These are phyloP conservation scores for Neurospora sp. DNA, from an alignment of 495 filamentous ascomycete species.

Conservation along the genomic window DNA sequence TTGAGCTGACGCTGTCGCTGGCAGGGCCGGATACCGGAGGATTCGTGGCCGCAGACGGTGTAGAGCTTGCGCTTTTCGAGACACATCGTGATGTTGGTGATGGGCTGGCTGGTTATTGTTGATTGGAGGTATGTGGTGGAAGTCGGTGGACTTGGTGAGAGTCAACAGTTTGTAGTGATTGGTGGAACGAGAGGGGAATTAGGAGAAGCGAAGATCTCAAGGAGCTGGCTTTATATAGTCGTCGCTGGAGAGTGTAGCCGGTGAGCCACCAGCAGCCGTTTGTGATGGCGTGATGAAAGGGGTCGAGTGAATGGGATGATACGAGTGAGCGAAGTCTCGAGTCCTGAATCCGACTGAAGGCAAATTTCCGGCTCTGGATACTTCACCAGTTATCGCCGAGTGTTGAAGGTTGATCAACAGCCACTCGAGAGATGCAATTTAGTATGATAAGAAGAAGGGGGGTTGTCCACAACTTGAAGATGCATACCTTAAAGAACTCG, in stretches of 20 bases:
- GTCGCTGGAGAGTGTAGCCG: accelerated
- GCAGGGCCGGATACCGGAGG: not conserved
- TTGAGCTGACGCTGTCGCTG: not conserved
- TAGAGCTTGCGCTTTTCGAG: not conserved
- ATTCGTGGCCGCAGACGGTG: not conserved
- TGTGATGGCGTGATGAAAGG: not conserved
- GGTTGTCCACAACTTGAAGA: too few relatives aligned
- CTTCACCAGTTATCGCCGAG: not conserved
- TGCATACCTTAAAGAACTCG: too few relatives aligned
- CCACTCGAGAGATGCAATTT: not conserved
- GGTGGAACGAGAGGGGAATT: not conserved
- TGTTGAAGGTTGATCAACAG: not conserved
- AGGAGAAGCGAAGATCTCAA: accelerated
- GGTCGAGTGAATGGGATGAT: not conserved
- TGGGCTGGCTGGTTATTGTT: not conserved
- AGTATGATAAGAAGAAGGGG: not conserved
- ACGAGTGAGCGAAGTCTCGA: not conserved
- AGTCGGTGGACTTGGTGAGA: not conserved
- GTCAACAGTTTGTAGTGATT: not conserved
- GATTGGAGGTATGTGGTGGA: too few relatives aligned
- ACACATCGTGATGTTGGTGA: not conserved
- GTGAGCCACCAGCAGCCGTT: not conserved
- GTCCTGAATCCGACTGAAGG: not conserved
- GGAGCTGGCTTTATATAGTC: not conserved
- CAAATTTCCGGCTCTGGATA: not conserved